Evolutionary conservation across 1,284 basidiomycete genomes (phyloP).

Genomic region (Ceratobasidium sp.): DNA sequence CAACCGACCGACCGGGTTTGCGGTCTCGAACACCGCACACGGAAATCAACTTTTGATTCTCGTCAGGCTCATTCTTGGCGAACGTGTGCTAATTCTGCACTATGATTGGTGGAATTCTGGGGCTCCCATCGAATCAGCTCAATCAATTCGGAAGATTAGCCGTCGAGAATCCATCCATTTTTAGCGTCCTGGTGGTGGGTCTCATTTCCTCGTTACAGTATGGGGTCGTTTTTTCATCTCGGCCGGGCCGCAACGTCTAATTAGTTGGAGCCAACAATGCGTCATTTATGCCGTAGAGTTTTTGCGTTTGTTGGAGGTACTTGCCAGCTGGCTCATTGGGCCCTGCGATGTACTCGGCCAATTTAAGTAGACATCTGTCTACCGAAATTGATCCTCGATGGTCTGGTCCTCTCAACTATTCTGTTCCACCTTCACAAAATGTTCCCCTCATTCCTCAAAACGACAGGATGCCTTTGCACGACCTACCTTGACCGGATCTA

Average conservation of each 20-base stretch:
- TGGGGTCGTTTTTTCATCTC: neutral
- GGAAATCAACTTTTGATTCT: neutral
- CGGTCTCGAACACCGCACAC: neutral
- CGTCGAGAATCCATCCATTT: neutral
- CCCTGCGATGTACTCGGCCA: neutral
- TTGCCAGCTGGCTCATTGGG: neutral
- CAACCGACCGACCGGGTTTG: neutral
- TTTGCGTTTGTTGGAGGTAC: neutral
- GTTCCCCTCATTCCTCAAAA: too few species aligned
- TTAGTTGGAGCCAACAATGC: neutral
- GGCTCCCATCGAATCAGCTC: neutral
- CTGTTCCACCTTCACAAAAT: too few species aligned
- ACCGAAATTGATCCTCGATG: neutral
- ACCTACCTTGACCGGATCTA: too few species aligned
- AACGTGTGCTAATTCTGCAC: constrained; percentile 3
- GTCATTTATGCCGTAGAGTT: neutral
- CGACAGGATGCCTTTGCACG: too few species aligned
- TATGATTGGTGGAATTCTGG: constrained; percentile 17
- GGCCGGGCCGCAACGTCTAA: neutral
- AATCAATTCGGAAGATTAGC: neutral
- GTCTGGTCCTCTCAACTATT: too few species aligned
- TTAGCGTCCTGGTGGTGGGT: neutral
- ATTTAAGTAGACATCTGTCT: neutral
- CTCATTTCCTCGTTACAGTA: neutral
- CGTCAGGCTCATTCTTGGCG: neutral